Conservation (phyloP, 306 rosid genomes). For the Casuarina glauca region DNA sequence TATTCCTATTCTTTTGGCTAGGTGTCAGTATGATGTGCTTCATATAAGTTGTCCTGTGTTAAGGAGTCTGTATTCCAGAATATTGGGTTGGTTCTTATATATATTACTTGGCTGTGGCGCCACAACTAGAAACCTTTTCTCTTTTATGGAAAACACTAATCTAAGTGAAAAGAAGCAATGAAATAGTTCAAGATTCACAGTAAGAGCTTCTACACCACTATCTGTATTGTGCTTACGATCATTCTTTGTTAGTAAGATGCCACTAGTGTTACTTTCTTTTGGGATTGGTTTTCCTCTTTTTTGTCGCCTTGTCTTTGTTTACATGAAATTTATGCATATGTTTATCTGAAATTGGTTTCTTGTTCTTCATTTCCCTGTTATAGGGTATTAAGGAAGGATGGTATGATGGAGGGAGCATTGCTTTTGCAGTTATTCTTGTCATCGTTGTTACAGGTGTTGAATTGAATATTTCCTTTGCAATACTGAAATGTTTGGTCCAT, state of each 20-base stretch:
- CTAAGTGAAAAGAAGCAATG: no score
- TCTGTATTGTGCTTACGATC: not conserved
- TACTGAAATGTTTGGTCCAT: not conserved
- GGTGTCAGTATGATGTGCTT: no score
- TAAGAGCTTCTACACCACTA: not conserved
- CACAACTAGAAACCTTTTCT: no score
- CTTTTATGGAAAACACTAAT: no score
- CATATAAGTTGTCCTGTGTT: no score
- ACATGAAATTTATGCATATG: conserved; percentile 3
- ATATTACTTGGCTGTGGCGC: no score
- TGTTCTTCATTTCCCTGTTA: conserved; percentile 26
- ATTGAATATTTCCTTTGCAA: not conserved
- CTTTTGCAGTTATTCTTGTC: conserved; percentile 94
- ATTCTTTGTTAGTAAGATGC: not conserved
- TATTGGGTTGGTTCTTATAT: no score
- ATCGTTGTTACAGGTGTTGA: conserved; percentile 83
- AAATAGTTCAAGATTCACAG: not conserved
- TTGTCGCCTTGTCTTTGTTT: not conserved
- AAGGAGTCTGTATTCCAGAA: no score
- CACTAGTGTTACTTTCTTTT: not conserved
- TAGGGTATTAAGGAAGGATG: conserved; percentile 97
- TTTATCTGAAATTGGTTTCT: conserved; percentile 20
- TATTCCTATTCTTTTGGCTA: no score
- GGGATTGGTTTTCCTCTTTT: not conserved
- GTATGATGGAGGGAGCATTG: conserved; percentile 99